Evolutionary conservation across 768 basidiomycete species (phyloP), one percentile per base, ranked within the genome.

Genomic region (Gloeopeniophorella convolvens): DNA sequence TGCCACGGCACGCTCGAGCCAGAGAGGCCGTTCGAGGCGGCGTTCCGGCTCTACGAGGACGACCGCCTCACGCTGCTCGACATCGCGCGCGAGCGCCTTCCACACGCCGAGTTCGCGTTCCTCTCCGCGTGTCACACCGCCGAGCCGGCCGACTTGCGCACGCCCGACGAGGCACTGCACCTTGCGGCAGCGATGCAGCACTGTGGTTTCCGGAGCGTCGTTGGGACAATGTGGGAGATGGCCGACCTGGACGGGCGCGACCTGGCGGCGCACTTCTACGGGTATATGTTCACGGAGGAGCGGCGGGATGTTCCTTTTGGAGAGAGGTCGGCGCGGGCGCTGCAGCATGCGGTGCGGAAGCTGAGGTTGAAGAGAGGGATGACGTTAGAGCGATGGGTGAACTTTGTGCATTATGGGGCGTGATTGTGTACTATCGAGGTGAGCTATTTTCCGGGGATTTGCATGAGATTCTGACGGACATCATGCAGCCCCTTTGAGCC

Each of bases 191-290:
- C n/a, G n/a, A n/a, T n/a, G n/a, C n/a, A n/a, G n/a, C n/a, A n/a
- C n/a, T n/a, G n/a, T n/a, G n/a, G n/a, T n/a, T n/a, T n/a, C n/a
- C n/a, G n/a, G n/a, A n/a, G n/a, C n/a, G n/a, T n/a, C n/a, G n/a
- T n/a, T n/a, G n/a, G n/a, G n/a, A n/a, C n/a, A 4, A 26, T 45
- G 28, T 51, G 50, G 50, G 37, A 12, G 12, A 51, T 51, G 35
- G 23, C 8, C 3, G 50, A 51, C n/a, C 9, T 9, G 8, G 52
- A 42, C 30, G 52, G 43, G 20, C 52, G 39, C 11, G 18, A 21
- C 7, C 18, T 54, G 18, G 32, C 48, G 1, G 31, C 21, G 20
- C 10, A 28, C 3, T 42, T 49, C n/a, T 49, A 49, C 23, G 21
- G 5, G 26, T 20, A 30, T 7, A 49, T 49, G 28, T 8, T 47